Conservation (phyloP, 805 yeast genomes). For the Candida montana region DNA sequence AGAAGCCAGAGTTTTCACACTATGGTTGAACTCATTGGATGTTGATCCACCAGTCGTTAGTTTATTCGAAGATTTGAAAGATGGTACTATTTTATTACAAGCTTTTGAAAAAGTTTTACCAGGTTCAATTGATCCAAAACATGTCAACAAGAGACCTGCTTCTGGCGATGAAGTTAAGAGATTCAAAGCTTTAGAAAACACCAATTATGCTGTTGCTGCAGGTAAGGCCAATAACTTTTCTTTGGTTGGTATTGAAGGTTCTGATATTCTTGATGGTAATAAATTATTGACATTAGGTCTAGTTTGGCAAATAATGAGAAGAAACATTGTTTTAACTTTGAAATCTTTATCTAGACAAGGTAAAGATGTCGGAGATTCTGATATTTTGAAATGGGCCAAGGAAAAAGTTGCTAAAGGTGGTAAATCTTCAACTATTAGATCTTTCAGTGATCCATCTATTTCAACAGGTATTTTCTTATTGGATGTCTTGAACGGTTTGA, state of each 20-base stretch:
- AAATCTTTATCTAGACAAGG: slow-evolving; percentile 62
- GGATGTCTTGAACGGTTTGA: slow-evolving; percentile 87
- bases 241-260: slow-evolving; percentile 95
- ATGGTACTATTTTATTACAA: slow-evolving; percentile 82
- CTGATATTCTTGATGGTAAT: slow-evolving; percentile 93
- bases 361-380: slow-evolving; percentile 72
- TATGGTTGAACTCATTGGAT: slow-evolving; percentile 95
- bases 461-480: slow-evolving; percentile 76
- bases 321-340: slow-evolving; percentile 85
- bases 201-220: slow-evolving; percentile 96
- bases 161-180: slow-evolving; percentile 73
- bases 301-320: slow-evolving; percentile 98
- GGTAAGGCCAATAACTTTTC: slow-evolving; percentile 93
- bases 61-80: slow-evolving; percentile 90
- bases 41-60: slow-evolving; percentile 93
- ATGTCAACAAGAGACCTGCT: slow-evolving; percentile 79
- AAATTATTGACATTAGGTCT: slow-evolving; percentile 84
- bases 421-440: slow-evolving; percentile 62
- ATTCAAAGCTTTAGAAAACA: slow-evolving; percentile 93
- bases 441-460: slow-evolving; percentile 77
- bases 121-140: slow-evolving; percentile 75
- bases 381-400: slow-evolving; percentile 93
- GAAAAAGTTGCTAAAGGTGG: slow-evolving; percentile 83
- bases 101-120: slow-evolving; percentile 96
- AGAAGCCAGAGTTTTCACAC: slow-evolving; percentile 96